Percentiles rank a stretch among this genome's conserved stretches.
These are phyloP conservation scores for Podaxis sp. DNA, from an alignment of 768 basidiomycete genomes.

Conservation along the genomic window DNA sequence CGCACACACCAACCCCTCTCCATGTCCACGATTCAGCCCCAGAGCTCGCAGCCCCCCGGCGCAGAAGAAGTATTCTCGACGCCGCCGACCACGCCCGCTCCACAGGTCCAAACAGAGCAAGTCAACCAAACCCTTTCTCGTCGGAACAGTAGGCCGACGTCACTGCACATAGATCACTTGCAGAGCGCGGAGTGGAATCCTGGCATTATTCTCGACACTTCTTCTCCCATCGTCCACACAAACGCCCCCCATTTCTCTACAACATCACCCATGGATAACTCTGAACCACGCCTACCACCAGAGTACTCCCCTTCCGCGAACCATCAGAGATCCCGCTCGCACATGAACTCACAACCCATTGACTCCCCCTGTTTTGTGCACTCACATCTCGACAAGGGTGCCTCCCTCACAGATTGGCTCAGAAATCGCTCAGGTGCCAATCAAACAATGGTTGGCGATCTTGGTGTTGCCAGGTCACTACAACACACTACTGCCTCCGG, in stretches of 20 bases:
- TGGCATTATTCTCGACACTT: constrained; percentile 37
- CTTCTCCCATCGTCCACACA: constrained; percentile 24
- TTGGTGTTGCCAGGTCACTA: constrained; percentile 49
- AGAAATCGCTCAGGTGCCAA: constrained; percentile 35
- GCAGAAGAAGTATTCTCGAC: constrained; percentile 36
- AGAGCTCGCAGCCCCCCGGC: constrained; percentile 26
- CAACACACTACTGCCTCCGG: constrained; percentile 23
- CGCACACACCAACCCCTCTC: background rate
- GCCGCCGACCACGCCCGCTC: constrained; percentile 33
- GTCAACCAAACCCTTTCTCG: constrained; percentile 29
- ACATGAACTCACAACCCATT: constrained; percentile 30
- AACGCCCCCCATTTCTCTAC: constrained; percentile 9
- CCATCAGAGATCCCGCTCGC: constrained; percentile 17
- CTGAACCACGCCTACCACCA: constrained; percentile 17
- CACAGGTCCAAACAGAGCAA: constrained; percentile 12
- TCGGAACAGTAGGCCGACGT: constrained; percentile 38
- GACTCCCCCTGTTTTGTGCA: constrained; percentile 91
- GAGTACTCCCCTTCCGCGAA: constrained; percentile 11
- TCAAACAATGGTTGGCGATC: constrained; percentile 23
- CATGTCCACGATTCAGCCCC: background rate
- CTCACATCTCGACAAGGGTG: constrained; percentile 81
- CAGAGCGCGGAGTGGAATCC: constrained; percentile 33
- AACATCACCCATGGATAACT: constrained; percentile 6
- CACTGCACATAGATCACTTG: constrained; percentile 37
- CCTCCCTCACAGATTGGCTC: constrained; percentile 75